Base-by-base conservation (phyloP, 257 asterid genomes). In the Rhazya stricta region DNA sequence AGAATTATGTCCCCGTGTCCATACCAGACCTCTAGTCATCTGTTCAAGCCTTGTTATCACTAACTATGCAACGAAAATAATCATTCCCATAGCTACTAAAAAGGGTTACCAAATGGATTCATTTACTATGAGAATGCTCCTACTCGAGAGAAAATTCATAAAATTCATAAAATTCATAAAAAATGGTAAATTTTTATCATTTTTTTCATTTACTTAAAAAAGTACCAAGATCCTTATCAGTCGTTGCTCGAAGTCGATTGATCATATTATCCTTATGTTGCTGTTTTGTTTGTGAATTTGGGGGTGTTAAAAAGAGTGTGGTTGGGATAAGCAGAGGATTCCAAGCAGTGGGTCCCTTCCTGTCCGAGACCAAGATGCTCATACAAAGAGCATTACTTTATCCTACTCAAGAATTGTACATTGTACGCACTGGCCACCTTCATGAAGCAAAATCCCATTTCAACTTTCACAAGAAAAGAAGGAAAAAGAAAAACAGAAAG, bases 351-450 rank as follows among this genome's bases (percentile, higher is more conserved):
- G 77, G 76, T 67, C 82, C 70, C 34, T 71, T 63, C 43, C 79
- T 70, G 62, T 41, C 77, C 81, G 83, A 76, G 45, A 57, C 74
- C 53, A 61, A 25, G 76, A 72, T 71, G 81, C 79, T 80, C 83
- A 78, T 80, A 61, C 79, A 73, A 85, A 86, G 88, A 79, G 81
- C 75, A 81, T 83, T 75, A 60, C 60, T 29, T 66, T 79, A 73
- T 77, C 65, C 65, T 16, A 39, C 30, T 74, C 74, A 56, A 71
- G 39, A 79, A 27, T 77, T 13, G 21, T 78, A 74, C 79, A 72
- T 1, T 57, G 36, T 19, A 27, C 18, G 6, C 36, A 30, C 9
- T 69, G 48, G 76, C 77, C 78, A 66, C 60, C 53, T 45, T 76
- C 75, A 68, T 71, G 73, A 79, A 58, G 75, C 72, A 78, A 84